Evolutionary conservation across 495 filamentous ascomycete genomes (phyloP).

Genomic region (Lophiostoma macrostomum): DNA sequence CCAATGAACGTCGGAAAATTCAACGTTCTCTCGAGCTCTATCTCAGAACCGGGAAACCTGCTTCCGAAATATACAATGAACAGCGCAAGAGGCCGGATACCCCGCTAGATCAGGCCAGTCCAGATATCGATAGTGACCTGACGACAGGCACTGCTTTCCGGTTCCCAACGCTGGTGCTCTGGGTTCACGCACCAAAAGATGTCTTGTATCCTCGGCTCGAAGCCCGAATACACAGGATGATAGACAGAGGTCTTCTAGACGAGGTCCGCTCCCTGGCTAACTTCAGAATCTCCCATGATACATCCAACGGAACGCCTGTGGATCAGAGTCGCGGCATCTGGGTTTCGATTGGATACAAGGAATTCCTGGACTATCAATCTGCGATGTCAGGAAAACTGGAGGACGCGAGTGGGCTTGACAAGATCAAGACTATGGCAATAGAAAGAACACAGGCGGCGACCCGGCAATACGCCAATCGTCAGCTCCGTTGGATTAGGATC

Average conservation of each 20-base stretch:
- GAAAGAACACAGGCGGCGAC: conserved; percentile 72
- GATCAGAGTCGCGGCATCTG: conserved; percentile 82
- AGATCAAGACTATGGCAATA: conserved; percentile 46
- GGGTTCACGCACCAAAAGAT: conserved; percentile 74
- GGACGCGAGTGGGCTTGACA: conserved; percentile 46
- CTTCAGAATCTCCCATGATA: conserved; percentile 52
- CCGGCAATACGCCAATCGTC: conserved; percentile 79
- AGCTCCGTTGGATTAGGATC: conserved; percentile 81
- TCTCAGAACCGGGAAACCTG: conserved; percentile 69
- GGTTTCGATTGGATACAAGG: conserved; percentile 94
- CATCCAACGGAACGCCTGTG: conserved; percentile 51
- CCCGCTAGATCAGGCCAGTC: conserved; percentile 24
- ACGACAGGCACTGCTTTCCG: conserved; percentile 30
- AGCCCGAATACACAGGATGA: conserved; percentile 76
- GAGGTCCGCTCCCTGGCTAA: conserved; percentile 54
- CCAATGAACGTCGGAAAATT: conserved; percentile 87
- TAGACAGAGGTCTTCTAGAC: conserved; percentile 64
- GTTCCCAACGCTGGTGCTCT: conserved; percentile 71
- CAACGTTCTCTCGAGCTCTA: conserved; percentile 86
- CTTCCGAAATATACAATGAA: conserved; percentile 84
- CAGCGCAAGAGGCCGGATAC: conserved; percentile 48
- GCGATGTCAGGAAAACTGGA: conserved; percentile 42
- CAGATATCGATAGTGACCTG: neutral
- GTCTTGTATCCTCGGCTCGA: conserved; percentile 67
- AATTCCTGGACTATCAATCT: conserved; percentile 69